Percentiles rank a stretch among this genome's conserved stretches.
Conservation (phyloP, 2,329 filamentous ascomycete genomes). For the Coniosporium tulheliwenetii region DNA sequence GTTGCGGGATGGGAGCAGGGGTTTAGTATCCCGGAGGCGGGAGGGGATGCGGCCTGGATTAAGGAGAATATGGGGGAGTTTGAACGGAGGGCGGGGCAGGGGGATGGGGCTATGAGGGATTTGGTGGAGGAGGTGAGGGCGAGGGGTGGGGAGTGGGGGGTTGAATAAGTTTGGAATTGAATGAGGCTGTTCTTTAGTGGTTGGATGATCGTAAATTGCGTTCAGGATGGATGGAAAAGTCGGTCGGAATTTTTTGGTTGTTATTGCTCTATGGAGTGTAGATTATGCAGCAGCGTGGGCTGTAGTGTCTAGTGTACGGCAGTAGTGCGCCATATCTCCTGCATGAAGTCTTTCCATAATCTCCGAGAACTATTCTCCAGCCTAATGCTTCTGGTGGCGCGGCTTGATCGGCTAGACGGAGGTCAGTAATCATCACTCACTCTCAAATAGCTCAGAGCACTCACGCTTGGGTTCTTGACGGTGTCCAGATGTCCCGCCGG, state of each 20-base stretch:
- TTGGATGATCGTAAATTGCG: too few relatives aligned
- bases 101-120: conserved; percentile 17
- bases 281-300: too few relatives aligned
- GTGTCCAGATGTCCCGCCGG: conserved; percentile 2
- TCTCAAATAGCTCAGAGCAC: neutral
- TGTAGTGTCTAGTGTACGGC: too few relatives aligned
- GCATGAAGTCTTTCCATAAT: too few relatives aligned
- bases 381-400: too few relatives aligned
- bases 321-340: too few relatives aligned
- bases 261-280: too few relatives aligned
- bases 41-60: conserved; percentile 16
- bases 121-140: conserved; percentile 16
- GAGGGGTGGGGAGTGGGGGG: conserved; percentile 10
- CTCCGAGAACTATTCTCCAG: too few relatives aligned
- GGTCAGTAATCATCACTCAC: neutral
- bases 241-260: too few relatives aligned
- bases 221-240: too few relatives aligned
- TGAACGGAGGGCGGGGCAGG: conserved; percentile 15
- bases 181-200: too few relatives aligned
- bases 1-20: conserved; percentile 16
- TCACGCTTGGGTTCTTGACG: conserved; percentile 1
- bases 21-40: conserved; percentile 13
- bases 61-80: conserved; percentile 16
- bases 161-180: neutral
- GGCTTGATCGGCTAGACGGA: too few relatives aligned